phyloP scores from a whole-genome alignment of 192 early-diverging fungal genomes.

The Haplosporangium gracile region DNA sequence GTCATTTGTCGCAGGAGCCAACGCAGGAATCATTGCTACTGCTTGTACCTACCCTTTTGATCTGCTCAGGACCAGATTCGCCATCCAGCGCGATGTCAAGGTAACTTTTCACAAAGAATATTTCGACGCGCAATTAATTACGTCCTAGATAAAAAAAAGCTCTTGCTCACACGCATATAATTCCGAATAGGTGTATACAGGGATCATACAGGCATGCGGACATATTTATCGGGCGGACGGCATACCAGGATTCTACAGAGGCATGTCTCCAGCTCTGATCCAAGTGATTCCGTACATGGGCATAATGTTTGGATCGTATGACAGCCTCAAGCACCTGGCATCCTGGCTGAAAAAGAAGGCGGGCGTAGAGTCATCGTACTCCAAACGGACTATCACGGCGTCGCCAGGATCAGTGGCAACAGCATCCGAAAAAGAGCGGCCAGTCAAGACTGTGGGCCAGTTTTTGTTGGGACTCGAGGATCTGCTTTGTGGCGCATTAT shows the following conservation, averaged over 20 bases:
- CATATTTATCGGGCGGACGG: constrained; percentile 85
- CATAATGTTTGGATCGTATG: constrained; percentile 87
- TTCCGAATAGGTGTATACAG: constrained; percentile 69
- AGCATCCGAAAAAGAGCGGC: background rate
- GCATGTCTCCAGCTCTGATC: constrained; percentile 81
- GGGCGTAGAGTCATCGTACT: constrained; percentile 12
- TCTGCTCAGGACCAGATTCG: constrained; percentile 94
- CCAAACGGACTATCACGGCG: background rate
- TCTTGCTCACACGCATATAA: too few species aligned
- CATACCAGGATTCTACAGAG: constrained; percentile 86
- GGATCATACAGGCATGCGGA: constrained; percentile 71
- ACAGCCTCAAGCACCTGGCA: constrained; percentile 65
- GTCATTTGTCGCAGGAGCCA: constrained; percentile 81
- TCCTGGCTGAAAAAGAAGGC: constrained; percentile 37
- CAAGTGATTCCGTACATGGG: constrained; percentile 98
- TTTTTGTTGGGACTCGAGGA: constrained; percentile 65
- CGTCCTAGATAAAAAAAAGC: background rate
- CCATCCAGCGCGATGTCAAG: constrained; percentile 77
- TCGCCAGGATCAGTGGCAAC: background rate
- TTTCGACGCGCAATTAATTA: background rate
- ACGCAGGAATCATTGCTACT: constrained; percentile 85
- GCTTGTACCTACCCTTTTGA: constrained; percentile 93
- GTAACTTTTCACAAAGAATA: constrained; percentile 5
- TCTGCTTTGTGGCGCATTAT: constrained; percentile 81
- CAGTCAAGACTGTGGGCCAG: constrained; percentile 5